Evolutionary conservation across 495 filamentous ascomycete species (phyloP).

Genomic region (Penicillium tannophilum): DNA sequence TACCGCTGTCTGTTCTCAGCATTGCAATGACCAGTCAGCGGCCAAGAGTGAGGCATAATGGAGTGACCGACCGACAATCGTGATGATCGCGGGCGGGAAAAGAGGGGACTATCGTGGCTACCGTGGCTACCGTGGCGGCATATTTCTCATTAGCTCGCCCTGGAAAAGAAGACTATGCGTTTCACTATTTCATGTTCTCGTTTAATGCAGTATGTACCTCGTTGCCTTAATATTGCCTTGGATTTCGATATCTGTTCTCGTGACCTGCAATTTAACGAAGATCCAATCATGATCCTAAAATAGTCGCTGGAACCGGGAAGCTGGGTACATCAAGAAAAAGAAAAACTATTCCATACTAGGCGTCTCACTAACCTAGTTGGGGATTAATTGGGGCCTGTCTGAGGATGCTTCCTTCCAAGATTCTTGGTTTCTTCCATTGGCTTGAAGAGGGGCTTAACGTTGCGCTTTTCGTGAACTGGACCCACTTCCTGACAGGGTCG

Average conservation of each 20-base stretch:
- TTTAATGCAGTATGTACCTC: not conserved
- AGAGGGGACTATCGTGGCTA: slow-evolving; percentile 7
- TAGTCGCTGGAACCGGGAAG: not conserved
- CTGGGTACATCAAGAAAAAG: slow-evolving; percentile 1
- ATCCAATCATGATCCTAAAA: slow-evolving; percentile 9
- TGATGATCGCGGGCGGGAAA: slow-evolving; percentile 26
- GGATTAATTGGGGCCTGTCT: slow-evolving; percentile 21
- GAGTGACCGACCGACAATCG: slow-evolving; percentile 16
- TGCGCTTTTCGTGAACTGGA: slow-evolving; percentile 18
- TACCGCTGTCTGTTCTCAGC: not conserved
- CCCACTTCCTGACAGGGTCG: slow-evolving; percentile 29
- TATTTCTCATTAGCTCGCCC: not conserved
- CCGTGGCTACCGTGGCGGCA: not conserved
- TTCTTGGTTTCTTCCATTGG: slow-evolving; percentile 37
- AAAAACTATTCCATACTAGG: not conserved
- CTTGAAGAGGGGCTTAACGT: slow-evolving; percentile 28
- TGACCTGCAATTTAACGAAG: not conserved
- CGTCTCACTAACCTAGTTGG: slow-evolving; percentile 1
- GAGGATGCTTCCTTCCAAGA: slow-evolving; percentile 27
- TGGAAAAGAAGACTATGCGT: not conserved
- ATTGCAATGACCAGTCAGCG: slow-evolving; percentile 12
- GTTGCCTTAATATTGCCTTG: slow-evolving; percentile 6
- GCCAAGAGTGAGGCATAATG: not conserved
- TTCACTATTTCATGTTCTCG: not conserved
- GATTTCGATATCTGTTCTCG: slow-evolving; percentile 4